These are phyloP conservation scores for Neurospora sp. DNA, from an alignment of 495 filamentous ascomycete genomes.

Conservation along the genomic window DNA sequence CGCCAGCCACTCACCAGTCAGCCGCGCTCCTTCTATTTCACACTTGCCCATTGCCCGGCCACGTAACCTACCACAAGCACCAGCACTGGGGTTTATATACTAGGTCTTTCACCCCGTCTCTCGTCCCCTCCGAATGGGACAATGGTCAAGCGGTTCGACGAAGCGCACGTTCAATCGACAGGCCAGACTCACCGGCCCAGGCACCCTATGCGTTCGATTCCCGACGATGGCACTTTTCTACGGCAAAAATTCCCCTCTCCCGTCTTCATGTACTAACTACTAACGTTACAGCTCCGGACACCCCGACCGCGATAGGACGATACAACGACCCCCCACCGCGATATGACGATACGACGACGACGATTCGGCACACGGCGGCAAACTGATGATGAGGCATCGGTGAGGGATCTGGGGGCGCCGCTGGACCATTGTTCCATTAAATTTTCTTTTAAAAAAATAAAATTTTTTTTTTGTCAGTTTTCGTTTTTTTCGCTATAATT, in stretches of 20 bases:
- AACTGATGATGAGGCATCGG: background rate
- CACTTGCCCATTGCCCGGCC: background rate
- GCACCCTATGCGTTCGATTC: background rate
- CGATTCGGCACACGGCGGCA: background rate
- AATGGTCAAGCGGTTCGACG: background rate
- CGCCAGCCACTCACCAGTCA: background rate
- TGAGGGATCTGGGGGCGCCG: background rate
- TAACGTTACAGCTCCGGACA: background rate
- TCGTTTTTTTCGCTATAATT: background rate
- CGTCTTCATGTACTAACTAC: background rate
- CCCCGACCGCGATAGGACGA: background rate
- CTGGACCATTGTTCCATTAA: background rate
- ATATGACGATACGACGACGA: background rate
- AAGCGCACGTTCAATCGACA: background rate
- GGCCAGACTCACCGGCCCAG: background rate
- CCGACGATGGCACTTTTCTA: background rate
- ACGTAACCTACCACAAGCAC: background rate
- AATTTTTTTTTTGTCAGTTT: background rate
- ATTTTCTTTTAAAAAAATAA: background rate
- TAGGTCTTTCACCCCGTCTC: background rate
- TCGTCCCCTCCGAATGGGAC: background rate
- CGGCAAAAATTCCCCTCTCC: background rate
- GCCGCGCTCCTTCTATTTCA: background rate
- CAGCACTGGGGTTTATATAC: background rate
- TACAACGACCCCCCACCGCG: background rate